phyloP scores from a whole-genome alignment of 768 basidiomycete genomes.

The Kwoniella bestiolae region DNA sequence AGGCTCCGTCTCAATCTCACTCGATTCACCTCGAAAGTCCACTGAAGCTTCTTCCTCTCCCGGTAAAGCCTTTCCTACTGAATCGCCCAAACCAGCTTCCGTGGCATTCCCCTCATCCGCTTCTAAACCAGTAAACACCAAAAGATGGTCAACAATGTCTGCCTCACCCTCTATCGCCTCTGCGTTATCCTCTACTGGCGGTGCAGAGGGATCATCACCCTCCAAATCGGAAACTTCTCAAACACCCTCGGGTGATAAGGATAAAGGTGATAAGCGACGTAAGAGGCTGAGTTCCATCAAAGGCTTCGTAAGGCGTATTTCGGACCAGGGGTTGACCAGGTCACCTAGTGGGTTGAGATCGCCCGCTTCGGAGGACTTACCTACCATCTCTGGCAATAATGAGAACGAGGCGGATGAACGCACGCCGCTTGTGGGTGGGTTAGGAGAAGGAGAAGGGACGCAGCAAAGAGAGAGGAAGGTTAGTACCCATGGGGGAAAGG shows the following conservation, averaged over 20 bases:
- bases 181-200: constrained; percentile 24
- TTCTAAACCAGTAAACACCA: constrained; percentile 15
- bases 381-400: neutral
- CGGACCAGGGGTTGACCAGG: constrained; percentile 41
- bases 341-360: constrained; percentile 19
- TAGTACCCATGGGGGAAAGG: constrained; percentile 6
- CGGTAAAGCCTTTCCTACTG: constrained; percentile 1
- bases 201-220: neutral
- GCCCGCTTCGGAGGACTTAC: constrained; percentile 14
- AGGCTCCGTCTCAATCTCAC: neutral
- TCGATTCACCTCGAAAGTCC: neutral
- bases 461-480: constrained; percentile 17
- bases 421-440: neutral
- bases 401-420: neutral
- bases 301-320: constrained; percentile 50
- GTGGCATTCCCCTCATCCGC: constrained; percentile 26
- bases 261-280: constrained; percentile 40
- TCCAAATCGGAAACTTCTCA: constrained; percentile 2
- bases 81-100: constrained; percentile 9
- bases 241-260: neutral
- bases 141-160: constrained; percentile 24
- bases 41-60: constrained; percentile 6
- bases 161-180: constrained; percentile 18
- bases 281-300: constrained; percentile 47
- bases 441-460: no score